These are phyloP conservation scores for Colletotrichum tanaceti DNA, from an alignment of 2,329 filamentous ascomycete species.

Conservation along the genomic window DNA sequence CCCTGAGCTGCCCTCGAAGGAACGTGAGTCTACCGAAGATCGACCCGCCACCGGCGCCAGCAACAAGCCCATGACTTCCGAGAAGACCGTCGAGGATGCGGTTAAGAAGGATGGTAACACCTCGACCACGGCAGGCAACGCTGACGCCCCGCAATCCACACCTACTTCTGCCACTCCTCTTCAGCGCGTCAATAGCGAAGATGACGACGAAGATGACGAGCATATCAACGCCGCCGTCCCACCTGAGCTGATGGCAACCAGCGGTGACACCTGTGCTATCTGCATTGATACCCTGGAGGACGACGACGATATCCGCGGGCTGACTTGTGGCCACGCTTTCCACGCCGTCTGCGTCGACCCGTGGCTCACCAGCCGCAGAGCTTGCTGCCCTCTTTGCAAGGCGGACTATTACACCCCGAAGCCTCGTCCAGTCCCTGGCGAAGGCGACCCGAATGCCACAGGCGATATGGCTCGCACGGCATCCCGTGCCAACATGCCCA, in stretches of 20 bases:
- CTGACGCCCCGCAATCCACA: conserved; percentile 16
- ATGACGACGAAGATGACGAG: conserved; percentile 76
- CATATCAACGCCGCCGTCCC: conserved; percentile 86
- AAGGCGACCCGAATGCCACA: conserved; percentile 50
- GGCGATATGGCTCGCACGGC: conserved; percentile 52
- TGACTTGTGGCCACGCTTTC: conserved; percentile 98
- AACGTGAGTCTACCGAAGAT: conserved; percentile 58
- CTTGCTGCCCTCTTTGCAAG: conserved; percentile 97
- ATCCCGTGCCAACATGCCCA: conserved; percentile 62
- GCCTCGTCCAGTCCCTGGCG: conserved; percentile 71
- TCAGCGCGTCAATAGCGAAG: conserved; percentile 60
- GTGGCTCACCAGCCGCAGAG: conserved; percentile 93
- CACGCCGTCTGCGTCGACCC: conserved; percentile 96
- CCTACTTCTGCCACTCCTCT: conserved; percentile 45
- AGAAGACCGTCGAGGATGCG: conserved; percentile 27
- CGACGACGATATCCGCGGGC: conserved; percentile 91
- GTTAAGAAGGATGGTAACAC: conserved; percentile 32
- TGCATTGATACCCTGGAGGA: conserved; percentile 95
- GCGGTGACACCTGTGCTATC: conserved; percentile 95
- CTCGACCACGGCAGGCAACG: conserved; percentile 10
- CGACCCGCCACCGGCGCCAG: conserved; percentile 23
- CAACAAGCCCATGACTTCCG: conserved; percentile 26
- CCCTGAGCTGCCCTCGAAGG: conserved; percentile 50
- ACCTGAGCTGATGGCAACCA: conserved; percentile 81
- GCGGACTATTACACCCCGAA: conserved; percentile 97